Evolutionary conservation across 2,329 filamentous ascomycete species (phyloP).

Genomic region (Penicillium sp.): DNA sequence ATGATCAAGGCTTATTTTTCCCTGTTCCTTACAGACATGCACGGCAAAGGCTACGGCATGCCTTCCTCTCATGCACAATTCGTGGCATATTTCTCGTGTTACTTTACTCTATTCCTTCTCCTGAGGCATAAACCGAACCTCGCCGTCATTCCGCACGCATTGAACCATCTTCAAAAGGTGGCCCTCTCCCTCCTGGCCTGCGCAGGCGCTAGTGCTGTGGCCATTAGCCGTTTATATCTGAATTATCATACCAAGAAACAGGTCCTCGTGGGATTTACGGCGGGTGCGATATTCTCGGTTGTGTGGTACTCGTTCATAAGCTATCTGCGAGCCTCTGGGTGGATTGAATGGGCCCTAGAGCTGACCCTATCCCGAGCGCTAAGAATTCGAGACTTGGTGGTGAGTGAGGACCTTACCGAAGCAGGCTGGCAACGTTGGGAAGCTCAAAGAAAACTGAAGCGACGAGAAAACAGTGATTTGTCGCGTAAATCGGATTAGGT

Average conservation of each 20-base stretch:
- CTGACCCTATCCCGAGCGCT: conserved; percentile 61
- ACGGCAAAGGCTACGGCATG: conserved; percentile 96
- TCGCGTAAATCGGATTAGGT: conserved; percentile 27
- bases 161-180: conserved; percentile 52
- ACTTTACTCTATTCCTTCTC: conserved; percentile 77
- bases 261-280: conserved; percentile 72
- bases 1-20: conserved; percentile 4
- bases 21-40: conserved; percentile 52
- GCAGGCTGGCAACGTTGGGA: conserved; percentile 95
- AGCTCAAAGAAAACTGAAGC: conserved; percentile 40
- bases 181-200: conserved; percentile 57
- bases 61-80: conserved; percentile 94
- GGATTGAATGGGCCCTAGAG: conserved; percentile 69
- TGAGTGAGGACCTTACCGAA: conserved; percentile 84
- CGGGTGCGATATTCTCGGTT: conserved; percentile 67
- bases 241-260: conserved; percentile 88
- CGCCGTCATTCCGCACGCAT: conserved; percentile 40
- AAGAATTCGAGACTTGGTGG: conserved; percentile 75
- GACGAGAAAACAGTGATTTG: conserved; percentile 21
- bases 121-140: conserved; percentile 66
- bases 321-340: conserved; percentile 62
- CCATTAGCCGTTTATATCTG: conserved; percentile 81
- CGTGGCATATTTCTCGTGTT: conserved; percentile 84
- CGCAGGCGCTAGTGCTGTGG: conserved; percentile 63
- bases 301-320: conserved; percentile 74